phyloP scores from a whole-genome alignment of 768 basidiomycete genomes.

The Phanerochaete carnosa region DNA sequence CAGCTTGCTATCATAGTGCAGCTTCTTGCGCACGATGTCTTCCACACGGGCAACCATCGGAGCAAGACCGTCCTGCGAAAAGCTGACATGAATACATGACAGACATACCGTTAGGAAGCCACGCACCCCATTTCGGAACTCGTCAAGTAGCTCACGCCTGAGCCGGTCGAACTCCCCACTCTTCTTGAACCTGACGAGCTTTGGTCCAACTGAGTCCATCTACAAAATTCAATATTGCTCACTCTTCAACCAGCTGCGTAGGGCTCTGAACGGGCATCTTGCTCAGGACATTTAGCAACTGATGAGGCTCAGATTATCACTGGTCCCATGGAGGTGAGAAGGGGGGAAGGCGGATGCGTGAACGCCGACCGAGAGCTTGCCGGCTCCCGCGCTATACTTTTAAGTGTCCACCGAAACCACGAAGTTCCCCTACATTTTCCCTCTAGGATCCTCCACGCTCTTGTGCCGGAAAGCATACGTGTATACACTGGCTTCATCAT shows the following conservation, averaged over 20 bases:
- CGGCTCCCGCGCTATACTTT: constrained; percentile 14
- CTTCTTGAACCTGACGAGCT: constrained; percentile 62
- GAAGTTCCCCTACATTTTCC: not conserved
- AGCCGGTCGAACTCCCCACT: constrained; percentile 77
- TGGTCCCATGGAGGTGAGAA: constrained; percentile 15
- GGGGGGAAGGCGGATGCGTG: constrained; percentile 11
- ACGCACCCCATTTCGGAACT: constrained; percentile 63
- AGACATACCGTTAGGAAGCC: constrained; percentile 6
- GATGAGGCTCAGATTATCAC: not conserved
- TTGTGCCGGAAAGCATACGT: not conserved
- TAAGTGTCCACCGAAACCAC: not conserved
- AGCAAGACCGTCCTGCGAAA: constrained; percentile 45
- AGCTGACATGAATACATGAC: not conserved
- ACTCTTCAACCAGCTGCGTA: constrained; percentile 64
- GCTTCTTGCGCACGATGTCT: constrained; percentile 55
- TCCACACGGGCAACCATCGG: constrained; percentile 56
- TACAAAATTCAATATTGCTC: constrained; percentile 12
- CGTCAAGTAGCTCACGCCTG: constrained; percentile 57
- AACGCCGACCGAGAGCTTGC: constrained; percentile 5
- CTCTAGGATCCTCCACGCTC: not conserved
- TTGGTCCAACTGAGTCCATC: constrained; percentile 1
- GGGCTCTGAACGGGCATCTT: constrained; percentile 54
- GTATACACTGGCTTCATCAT: not conserved
- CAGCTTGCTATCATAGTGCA: constrained; percentile 52
- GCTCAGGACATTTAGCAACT: constrained; percentile 2